A percentile compares a stretch with the other conserved stretches of the same genome.
phyloP scores from a whole-genome alignment of 768 basidiomycete genomes.

The Inosperma sp. region DNA sequence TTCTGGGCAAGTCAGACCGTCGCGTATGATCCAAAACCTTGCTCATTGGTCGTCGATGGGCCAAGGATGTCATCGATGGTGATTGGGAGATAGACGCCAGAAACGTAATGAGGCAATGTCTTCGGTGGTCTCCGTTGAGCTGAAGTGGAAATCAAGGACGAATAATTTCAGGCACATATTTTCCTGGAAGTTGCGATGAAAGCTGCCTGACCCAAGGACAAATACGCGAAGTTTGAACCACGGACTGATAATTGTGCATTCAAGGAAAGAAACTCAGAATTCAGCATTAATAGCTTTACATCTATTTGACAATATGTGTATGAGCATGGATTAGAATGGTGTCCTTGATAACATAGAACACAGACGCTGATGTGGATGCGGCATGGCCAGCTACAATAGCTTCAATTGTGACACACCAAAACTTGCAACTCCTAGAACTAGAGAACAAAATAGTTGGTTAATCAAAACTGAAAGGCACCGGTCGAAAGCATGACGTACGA shows the following conservation, averaged over 20 bases:
- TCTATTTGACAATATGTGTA: no score
- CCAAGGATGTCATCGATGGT: neutral
- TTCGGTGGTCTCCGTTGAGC: slow-evolving; percentile 1
- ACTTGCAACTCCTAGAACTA: slow-evolving; percentile 29
- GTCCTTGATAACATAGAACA: no score
- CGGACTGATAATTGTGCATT: no score
- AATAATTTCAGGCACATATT: neutral
- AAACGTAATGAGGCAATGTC: neutral
- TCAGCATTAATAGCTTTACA: no score
- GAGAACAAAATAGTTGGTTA: neutral
- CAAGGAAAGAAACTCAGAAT: no score
- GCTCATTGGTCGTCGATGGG: no score
- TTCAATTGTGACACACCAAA: slow-evolving; percentile 23
- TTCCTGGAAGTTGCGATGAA: neutral
- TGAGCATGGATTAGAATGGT: no score
- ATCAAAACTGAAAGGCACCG: neutral
- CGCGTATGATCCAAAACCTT: no score
- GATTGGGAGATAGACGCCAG: neutral
- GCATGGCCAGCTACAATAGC: neutral
- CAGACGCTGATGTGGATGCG: no score
- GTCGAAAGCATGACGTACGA: slow-evolving; percentile 43
- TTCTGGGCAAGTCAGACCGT: no score
- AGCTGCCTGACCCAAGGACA: no score
- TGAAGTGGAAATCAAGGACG: neutral
- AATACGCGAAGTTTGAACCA: no score